These are phyloP conservation scores for Achaetomium macrosporum DNA, from an alignment of 2,329 filamentous ascomycete genomes.

Conservation along the genomic window DNA sequence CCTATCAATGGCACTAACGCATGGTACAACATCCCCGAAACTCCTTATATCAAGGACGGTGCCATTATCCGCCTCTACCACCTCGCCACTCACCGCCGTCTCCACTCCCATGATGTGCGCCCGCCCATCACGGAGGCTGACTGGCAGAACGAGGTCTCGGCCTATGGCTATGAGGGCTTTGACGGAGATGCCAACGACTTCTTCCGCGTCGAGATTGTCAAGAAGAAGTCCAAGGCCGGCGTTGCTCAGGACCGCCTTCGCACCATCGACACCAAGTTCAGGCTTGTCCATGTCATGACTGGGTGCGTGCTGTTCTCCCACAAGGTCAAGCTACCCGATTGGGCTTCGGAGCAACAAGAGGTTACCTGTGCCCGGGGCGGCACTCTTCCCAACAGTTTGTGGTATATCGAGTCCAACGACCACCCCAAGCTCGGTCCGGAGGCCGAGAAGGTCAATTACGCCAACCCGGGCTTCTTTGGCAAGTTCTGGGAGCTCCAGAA, in stretches of 20 bases:
- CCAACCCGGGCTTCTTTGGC: slow-evolving; percentile 87
- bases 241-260: slow-evolving; percentile 78
- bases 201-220: slow-evolving; percentile 92
- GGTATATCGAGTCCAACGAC: slow-evolving; percentile 90
- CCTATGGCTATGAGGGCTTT: slow-evolving; percentile 96
- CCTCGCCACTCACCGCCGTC: slow-evolving; percentile 71
- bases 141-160: slow-evolving; percentile 94
- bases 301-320: slow-evolving; percentile 95
- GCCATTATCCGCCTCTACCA: slow-evolving; percentile 80
- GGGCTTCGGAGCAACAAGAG: slow-evolving; percentile 97
- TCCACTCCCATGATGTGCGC: slow-evolving; percentile 94
- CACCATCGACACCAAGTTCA: slow-evolving; percentile 96
- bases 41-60: slow-evolving; percentile 69
- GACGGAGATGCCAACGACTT: slow-evolving; percentile 94
- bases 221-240: slow-evolving; percentile 73
- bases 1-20: slow-evolving; percentile 74
- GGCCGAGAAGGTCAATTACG: slow-evolving; percentile 94
- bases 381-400: slow-evolving; percentile 91
- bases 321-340: slow-evolving; percentile 97
- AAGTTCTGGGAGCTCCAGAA: slow-evolving; percentile 97
- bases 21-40: slow-evolving; percentile 70
- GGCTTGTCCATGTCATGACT: slow-evolving; percentile 91
- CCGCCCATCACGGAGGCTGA: slow-evolving; percentile 80
- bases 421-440: slow-evolving; percentile 69
- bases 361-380: slow-evolving; percentile 93